phyloP scores from a whole-genome alignment of 495 filamentous ascomycete species.

The Extremus antarcticus region DNA sequence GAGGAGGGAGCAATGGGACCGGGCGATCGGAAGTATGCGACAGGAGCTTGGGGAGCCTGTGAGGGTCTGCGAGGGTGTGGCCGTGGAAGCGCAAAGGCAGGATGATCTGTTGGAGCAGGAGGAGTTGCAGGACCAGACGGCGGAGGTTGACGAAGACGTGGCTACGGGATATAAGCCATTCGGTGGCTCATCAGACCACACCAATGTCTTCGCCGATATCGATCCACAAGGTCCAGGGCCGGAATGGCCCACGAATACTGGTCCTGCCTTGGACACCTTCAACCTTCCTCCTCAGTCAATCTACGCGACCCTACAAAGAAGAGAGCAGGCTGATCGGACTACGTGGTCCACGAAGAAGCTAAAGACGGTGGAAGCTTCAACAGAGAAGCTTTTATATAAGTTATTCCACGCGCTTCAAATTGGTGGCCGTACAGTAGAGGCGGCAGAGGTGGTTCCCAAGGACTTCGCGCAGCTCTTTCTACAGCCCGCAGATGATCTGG shows the following conservation, averaged over 20 bases:
- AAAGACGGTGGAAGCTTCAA: slow-evolving; percentile 17
- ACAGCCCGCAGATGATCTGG: background rate
- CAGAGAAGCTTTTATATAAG: slow-evolving; percentile 16
- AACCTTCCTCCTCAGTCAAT: slow-evolving; percentile 27
- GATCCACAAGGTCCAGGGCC: slow-evolving; percentile 1
- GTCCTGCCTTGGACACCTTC: slow-evolving; percentile 13
- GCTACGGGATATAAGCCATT: background rate
- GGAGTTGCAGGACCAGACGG: background rate
- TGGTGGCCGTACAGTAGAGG: background rate
- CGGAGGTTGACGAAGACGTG: background rate
- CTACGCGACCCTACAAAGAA: slow-evolving; percentile 20
- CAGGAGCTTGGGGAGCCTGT: slow-evolving; percentile 26
- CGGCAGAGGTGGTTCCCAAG: slow-evolving; percentile 5
- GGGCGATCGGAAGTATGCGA: slow-evolving; percentile 40
- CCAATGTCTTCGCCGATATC: slow-evolving; percentile 6
- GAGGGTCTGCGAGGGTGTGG: background rate
- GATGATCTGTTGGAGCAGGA: background rate
- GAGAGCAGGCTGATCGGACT: slow-evolving; percentile 9
- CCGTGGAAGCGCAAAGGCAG: background rate
- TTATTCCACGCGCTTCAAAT: slow-evolving; percentile 8
- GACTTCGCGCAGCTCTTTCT: slow-evolving; percentile 7
- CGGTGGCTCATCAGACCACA: background rate
- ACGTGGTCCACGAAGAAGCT: slow-evolving; percentile 26
- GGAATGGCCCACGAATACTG: slow-evolving; percentile 25
- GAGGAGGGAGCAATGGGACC: slow-evolving; percentile 53